phyloP scores from a whole-genome alignment of 108 stramenopile species.

The Mayamaea pseudoterrestris region DNA sequence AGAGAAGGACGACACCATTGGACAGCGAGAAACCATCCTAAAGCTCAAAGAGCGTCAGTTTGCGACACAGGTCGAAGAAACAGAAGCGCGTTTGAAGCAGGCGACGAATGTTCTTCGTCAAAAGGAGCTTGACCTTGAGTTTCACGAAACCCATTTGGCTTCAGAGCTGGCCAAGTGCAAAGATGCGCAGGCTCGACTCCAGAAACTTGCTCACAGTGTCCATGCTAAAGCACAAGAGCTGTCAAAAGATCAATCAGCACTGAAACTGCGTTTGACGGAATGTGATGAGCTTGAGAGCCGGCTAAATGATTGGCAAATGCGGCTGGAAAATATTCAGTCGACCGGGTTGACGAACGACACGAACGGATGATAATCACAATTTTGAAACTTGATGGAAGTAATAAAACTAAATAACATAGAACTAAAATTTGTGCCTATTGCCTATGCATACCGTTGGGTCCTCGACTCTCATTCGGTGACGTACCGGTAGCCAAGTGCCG shows the following conservation, averaged over 20 bases:
- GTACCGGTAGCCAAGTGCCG: too few species aligned
- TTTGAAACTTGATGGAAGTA: too few species aligned
- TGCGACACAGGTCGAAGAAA: constrained; percentile 12
- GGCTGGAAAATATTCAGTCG: too few species aligned
- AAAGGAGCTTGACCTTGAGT: constrained; percentile 8
- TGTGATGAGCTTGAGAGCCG: constrained; percentile 23
- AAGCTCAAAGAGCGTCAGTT: constrained; percentile 7
- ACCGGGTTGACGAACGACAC: too few species aligned
- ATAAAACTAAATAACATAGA: too few species aligned
- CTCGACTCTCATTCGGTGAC: too few species aligned
- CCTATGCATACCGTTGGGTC: too few species aligned
- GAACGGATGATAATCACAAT: too few species aligned
- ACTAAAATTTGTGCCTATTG: too few species aligned
- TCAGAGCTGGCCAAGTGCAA: constrained; percentile 17
- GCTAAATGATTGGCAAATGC: constrained; percentile 23
- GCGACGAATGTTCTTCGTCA: background rate
- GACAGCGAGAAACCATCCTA: constrained; percentile 5
- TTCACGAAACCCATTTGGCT: background rate
- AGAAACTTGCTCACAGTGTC: constrained; percentile 19
- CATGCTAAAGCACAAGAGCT: constrained; percentile 22
- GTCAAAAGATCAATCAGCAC: constrained; percentile 3
- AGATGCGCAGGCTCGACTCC: constrained; percentile 17
- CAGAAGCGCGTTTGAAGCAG: background rate
- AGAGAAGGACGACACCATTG: constrained; percentile 16
- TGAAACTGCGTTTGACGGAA: constrained; percentile 18